phyloP scores from a whole-genome alignment of 306 rosid species.

The Cicer yamashitae region DNA sequence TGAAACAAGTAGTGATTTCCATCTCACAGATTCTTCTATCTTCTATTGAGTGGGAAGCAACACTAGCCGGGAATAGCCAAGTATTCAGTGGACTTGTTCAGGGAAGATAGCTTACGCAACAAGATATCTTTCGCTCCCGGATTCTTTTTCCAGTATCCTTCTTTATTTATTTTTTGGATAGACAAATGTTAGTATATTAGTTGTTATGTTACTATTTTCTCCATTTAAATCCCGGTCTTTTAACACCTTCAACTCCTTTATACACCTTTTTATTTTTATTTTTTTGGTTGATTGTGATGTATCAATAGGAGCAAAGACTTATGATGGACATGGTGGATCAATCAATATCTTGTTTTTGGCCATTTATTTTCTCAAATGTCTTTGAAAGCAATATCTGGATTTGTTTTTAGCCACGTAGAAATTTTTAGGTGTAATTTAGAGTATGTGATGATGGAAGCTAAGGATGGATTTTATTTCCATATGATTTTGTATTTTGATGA shows the following conservation, averaged over 20 bases:
- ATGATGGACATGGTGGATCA: slow-evolving; percentile 28
- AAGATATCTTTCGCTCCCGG: slow-evolving; percentile 36
- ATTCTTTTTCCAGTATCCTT: slow-evolving; percentile 35
- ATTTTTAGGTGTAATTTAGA: slow-evolving; percentile 42
- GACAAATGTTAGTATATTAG: too few relatives aligned
- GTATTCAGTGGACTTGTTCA: slow-evolving; percentile 99
- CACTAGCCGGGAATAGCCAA: slow-evolving; percentile 98
- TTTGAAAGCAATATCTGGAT: slow-evolving; percentile 20
- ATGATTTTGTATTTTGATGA: slow-evolving; percentile 9
- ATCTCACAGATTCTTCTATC: slow-evolving; percentile 90
- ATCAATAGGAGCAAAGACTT: slow-evolving; percentile 36
- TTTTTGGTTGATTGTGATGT: slow-evolving; percentile 36
- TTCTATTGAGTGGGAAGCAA: slow-evolving; percentile 98
- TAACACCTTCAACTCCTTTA: neutral
- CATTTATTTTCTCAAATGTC: slow-evolving; percentile 35
- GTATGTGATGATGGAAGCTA: slow-evolving; percentile 32
- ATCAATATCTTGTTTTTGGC: slow-evolving; percentile 34
- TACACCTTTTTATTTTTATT: neutral
- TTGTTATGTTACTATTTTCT: too few relatives aligned
- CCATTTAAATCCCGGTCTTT: too few relatives aligned
- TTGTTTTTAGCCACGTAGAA: slow-evolving; percentile 44
- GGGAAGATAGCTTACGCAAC: slow-evolving; percentile 71
- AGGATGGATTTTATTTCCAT: slow-evolving; percentile 29
- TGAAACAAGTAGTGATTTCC: slow-evolving; percentile 87
- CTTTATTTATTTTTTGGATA: neutral